phyloP scores from a whole-genome alignment of 257 asterid species.

The Perilla frutescens region DNA sequence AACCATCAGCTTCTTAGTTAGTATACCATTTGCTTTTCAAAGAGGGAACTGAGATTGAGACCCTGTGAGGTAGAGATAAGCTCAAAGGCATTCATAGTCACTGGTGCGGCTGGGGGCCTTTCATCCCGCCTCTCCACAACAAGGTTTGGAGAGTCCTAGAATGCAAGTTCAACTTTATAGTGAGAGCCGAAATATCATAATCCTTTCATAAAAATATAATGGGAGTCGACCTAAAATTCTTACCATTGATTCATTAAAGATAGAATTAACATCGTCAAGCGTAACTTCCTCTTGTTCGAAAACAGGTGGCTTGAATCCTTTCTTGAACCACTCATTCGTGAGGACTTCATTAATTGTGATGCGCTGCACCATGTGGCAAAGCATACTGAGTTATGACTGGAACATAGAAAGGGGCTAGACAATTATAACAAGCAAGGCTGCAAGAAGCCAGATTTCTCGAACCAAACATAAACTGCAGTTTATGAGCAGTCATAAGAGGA shows the following conservation, averaged over 20 bases:
- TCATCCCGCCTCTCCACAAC: conserved; percentile 91
- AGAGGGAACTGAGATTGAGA: conserved; percentile 85
- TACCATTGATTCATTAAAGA: conserved; percentile 70
- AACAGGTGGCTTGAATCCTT: conserved; percentile 79
- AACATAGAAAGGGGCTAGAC: not conserved
- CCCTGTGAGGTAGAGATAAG: conserved; percentile 98
- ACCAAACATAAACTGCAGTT: not conserved
- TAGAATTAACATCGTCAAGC: conserved; percentile 85
- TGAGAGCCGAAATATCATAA: not conserved
- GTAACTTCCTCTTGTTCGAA: conserved; percentile 80
- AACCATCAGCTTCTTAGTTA: too few species aligned
- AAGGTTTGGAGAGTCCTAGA: conserved; percentile 70
- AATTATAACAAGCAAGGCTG: not conserved
- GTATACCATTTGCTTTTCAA: conserved; percentile 89
- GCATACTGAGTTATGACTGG: not conserved
- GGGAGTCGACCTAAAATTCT: conserved; percentile 29
- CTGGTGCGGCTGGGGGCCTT: conserved; percentile 61
- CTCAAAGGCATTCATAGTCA: conserved; percentile 92
- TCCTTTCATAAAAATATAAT: not conserved
- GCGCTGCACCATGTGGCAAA: conserved; percentile 59
- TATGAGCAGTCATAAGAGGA: conserved; percentile 12
- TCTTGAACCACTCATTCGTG: conserved; percentile 95
- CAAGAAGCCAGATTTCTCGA: not conserved
- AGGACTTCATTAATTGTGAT: conserved; percentile 76
- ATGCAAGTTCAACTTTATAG: conserved; percentile 6